Conservation (phyloP, 148 eudicot species). For the Rhododendron ferrugineum region DNA sequence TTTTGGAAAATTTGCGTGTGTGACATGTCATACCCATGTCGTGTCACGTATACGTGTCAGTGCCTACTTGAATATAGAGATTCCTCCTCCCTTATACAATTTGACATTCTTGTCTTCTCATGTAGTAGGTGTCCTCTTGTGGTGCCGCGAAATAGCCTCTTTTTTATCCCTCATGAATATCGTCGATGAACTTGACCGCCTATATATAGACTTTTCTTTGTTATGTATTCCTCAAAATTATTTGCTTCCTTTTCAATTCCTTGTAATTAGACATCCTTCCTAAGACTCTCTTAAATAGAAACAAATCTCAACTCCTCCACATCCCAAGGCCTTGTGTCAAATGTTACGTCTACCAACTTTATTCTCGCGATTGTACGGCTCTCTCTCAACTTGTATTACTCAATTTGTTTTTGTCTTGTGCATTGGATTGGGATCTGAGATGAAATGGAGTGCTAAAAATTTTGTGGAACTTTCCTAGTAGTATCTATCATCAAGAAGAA, state of each 20-base stretch:
- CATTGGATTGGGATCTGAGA: slow-evolving; percentile 1
- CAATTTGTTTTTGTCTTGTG: neutral
- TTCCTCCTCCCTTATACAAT: neutral
- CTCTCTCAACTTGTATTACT: neutral
- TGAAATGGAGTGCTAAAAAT: neutral
- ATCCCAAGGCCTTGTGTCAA: neutral
- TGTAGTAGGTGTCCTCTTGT: neutral
- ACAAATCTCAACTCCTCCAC: neutral
- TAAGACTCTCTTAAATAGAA: neutral
- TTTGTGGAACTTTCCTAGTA: neutral
- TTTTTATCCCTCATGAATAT: neutral
- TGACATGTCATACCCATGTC: neutral
- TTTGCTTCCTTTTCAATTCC: neutral
- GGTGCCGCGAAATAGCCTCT: neutral
- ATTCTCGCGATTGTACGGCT: neutral
- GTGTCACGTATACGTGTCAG: neutral
- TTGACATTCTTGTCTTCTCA: neutral
- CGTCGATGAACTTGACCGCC: neutral
- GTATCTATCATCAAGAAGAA: neutral
- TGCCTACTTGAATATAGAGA: neutral
- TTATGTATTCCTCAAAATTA: neutral
- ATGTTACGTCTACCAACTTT: neutral
- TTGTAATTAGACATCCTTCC: neutral
- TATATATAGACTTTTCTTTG: neutral
- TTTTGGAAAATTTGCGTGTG: no score